These are phyloP conservation scores for Triticum dicoccoides DNA, from an alignment of 176 grass and related monocot species.

Conservation along the genomic window DNA sequence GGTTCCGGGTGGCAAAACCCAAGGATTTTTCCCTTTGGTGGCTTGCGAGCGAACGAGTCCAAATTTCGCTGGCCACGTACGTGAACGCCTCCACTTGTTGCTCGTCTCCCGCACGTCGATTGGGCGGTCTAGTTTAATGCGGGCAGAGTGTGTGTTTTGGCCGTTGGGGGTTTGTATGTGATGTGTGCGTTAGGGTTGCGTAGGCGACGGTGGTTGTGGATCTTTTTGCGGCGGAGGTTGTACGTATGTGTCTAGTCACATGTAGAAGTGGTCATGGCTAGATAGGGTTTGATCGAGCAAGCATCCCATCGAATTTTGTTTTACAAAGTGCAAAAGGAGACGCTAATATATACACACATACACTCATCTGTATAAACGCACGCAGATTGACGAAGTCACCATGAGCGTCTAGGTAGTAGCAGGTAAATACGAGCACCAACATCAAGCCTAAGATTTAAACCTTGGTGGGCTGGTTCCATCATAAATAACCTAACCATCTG, in stretches of 20 bases:
- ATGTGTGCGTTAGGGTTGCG: background rate
- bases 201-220: background rate
- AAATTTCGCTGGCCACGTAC: background rate
- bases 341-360: no score
- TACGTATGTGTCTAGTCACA: background rate
- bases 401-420: no score
- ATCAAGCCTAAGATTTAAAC: no score
- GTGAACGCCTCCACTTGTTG: background rate
- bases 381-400: no score
- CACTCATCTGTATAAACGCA: no score
- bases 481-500: no score
- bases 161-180: background rate
- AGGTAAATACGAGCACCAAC: no score
- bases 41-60: background rate
- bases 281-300: background rate
- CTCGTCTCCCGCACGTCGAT: background rate
- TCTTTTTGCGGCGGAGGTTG: background rate
- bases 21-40: background rate
- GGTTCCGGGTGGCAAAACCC: background rate
- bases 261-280: background rate
- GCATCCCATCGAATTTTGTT: no score
- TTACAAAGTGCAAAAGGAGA: no score
- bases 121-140: background rate
- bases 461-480: no score
- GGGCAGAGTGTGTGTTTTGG: background rate